phyloP scores from a whole-genome alignment of 306 rosid species.

The Malus fusca region DNA sequence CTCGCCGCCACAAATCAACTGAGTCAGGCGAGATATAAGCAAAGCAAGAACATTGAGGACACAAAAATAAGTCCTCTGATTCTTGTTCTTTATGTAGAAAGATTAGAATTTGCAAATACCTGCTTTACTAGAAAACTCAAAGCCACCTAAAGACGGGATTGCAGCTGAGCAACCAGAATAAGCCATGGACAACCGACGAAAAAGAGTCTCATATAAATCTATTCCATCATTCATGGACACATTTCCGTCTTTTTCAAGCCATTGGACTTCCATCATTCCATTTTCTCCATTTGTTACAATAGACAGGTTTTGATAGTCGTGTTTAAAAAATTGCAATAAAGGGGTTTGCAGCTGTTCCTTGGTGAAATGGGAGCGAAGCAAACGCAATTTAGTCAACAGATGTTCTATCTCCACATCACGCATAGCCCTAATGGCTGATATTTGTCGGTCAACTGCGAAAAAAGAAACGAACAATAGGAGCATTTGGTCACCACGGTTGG shows the following conservation, averaged over 20 bases:
- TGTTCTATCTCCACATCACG: conserved; percentile 67
- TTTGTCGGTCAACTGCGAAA: conserved; percentile 52
- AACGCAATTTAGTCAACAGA: conserved; percentile 53
- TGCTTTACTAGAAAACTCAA: conserved; percentile 52
- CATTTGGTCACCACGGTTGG: not conserved
- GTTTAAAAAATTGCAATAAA: conserved; percentile 34
- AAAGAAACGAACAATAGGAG: not conserved
- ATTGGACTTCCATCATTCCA: conserved; percentile 39
- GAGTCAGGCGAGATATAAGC: conserved; percentile 17
- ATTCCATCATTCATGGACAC: conserved; percentile 25
- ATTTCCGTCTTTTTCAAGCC: conserved; percentile 26
- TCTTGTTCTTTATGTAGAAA: not conserved
- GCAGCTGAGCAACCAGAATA: conserved; percentile 46
- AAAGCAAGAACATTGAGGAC: not conserved
- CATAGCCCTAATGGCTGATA: conserved; percentile 62
- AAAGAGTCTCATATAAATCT: conserved; percentile 40
- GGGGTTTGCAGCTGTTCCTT: conserved; percentile 55
- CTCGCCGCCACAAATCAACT: conserved; percentile 48
- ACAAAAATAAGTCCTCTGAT: not conserved
- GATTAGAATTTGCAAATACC: conserved; percentile 22
- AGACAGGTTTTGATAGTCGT: conserved; percentile 48
- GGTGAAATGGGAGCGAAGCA: conserved; percentile 54
- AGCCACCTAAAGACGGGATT: conserved; percentile 43
- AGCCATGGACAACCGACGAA: conserved; percentile 54
- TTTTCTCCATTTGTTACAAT: conserved; percentile 27